Base-by-base conservation (phyloP, 208 protist species). In the Trypanosomatidae sp. region DNA sequence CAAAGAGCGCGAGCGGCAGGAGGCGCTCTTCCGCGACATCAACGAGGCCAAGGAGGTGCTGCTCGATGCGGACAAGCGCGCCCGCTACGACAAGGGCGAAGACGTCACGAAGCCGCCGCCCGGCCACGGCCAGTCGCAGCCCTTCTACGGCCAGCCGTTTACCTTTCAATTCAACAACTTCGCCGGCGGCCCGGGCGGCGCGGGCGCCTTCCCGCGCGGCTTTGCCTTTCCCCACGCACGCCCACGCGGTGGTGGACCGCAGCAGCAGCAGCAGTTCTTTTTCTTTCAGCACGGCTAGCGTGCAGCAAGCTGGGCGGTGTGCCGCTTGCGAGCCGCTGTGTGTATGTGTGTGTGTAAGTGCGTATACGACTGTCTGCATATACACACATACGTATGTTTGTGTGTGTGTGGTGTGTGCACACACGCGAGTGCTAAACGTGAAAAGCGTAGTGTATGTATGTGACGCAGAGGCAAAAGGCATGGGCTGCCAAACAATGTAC, bases 1-100 rank as follows among this genome's bases (percentile, higher is more conserved):
- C 0, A 51, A 61, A 40, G 77, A 95, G 47, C 74, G 76, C 0
- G 60, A 77, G 41, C 70, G 81, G 62, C 49, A 63, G 39, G 80
- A 93, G 15, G 57, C 61, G 25, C 66, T 54, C 8, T 95, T 91
- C 58, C 75, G 84, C 16, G 82, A 95, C 44, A 91, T 95, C 33
- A 92, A 90, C 50, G 85, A 95, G 35, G 81, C 88, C 3, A 90
- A 93, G 52, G 84, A 95, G 48, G 74, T 95, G 18, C 71, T 95
- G 6, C 40, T 84, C 6, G 78, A 95, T 27, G 71, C 85, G 25
- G 80, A 95, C 41, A 86, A 90, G 57, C 74, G 85, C 3, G 53
- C 61, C 2, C 69, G 76, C 19, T 95, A 95, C 54, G 88, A 95
- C 59, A 78, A 64, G 32, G 88, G 88, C 1, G 82, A 95, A 44